A percentile compares a stretch with the other conserved stretches of the same genome.
Conservation (phyloP, 768 basidiomycete species). For the Xerocomus potaroensis region DNA sequence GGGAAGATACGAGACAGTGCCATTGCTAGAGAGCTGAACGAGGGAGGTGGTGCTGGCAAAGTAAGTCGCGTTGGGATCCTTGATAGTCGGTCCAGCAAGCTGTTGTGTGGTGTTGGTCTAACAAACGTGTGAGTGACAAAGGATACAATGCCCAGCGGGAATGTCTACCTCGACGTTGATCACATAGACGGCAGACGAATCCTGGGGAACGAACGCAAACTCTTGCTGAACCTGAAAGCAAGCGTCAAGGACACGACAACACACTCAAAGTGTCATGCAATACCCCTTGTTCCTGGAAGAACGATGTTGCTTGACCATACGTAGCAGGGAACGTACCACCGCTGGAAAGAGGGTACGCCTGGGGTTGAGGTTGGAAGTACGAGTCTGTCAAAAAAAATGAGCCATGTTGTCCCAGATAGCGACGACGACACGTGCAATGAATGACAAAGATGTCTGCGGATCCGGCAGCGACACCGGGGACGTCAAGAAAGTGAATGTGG, state of each 20-base stretch:
- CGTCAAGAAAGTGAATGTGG: conserved; percentile 79
- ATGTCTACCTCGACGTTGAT: conserved; percentile 58
- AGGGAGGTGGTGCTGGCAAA: conserved; percentile 58
- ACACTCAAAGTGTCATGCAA: background rate
- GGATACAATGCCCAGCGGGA: background rate
- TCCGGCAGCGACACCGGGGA: conserved; percentile 64
- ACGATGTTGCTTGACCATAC: conserved; percentile 65
- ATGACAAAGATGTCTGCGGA: conserved; percentile 79
- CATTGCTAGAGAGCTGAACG: conserved; percentile 63
- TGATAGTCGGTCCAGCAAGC: conserved; percentile 54
- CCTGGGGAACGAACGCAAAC: conserved; percentile 75
- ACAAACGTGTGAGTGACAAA: conserved; percentile 4
- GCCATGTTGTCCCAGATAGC: background rate
- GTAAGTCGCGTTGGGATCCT: conserved; percentile 59
- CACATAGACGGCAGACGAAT: conserved; percentile 68
- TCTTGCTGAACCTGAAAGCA: conserved; percentile 58
- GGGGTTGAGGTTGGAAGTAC: conserved; percentile 70
- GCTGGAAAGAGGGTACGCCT: conserved; percentile 46
- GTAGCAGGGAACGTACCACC: conserved; percentile 59
- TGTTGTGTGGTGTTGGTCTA: conserved; percentile 63
- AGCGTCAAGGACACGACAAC: background rate
- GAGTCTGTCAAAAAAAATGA: conserved; percentile 45
- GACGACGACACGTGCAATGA: conserved; percentile 57
- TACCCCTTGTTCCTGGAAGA: conserved; percentile 57
- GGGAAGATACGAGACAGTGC: conserved; percentile 57